These are phyloP conservation scores for Tetrapyrgos nigripes DNA, from an alignment of 1,284 basidiomycete genomes.

Conservation along the genomic window DNA sequence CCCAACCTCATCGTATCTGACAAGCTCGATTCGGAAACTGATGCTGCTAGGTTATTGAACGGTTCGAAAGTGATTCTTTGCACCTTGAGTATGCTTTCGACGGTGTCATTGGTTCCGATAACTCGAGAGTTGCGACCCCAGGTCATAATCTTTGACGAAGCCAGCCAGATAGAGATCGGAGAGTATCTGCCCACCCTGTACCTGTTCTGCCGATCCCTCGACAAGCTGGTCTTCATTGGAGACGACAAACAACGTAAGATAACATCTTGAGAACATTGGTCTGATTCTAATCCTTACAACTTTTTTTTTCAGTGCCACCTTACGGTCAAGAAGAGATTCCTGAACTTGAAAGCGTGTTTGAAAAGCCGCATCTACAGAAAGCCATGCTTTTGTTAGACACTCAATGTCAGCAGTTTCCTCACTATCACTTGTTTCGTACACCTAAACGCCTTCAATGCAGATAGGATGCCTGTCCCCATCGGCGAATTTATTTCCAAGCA, in stretches of 20 bases:
- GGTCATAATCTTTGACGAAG: slow-evolving; percentile 67
- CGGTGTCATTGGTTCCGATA: slow-evolving; percentile 41
- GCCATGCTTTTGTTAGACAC: slow-evolving; percentile 56
- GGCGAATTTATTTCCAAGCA: slow-evolving; percentile 70
- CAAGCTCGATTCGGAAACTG: slow-evolving; percentile 39
- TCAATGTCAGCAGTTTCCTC: slow-evolving; percentile 51
- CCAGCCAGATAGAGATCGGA: slow-evolving; percentile 69
- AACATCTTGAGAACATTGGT: slow-evolving; percentile 23
- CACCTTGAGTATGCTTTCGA: slow-evolving; percentile 76
- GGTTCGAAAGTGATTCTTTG: slow-evolving; percentile 66
- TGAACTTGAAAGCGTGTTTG: slow-evolving; percentile 65
- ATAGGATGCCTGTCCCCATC: slow-evolving; percentile 80
- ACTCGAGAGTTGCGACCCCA: slow-evolving; percentile 49
- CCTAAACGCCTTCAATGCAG: slow-evolving; percentile 35
- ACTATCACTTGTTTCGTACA: slow-evolving; percentile 13
- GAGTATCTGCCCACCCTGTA: slow-evolving; percentile 59
- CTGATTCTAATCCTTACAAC: neutral
- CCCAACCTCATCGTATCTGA: slow-evolving; percentile 59
- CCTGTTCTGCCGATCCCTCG: slow-evolving; percentile 47
- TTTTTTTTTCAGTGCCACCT: slow-evolving; percentile 54
- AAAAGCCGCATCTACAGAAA: slow-evolving; percentile 51
- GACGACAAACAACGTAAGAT: slow-evolving; percentile 75
- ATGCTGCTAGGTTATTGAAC: slow-evolving; percentile 30
- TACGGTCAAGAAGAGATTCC: slow-evolving; percentile 60
- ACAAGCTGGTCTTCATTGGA: slow-evolving; percentile 75